phyloP scores from a whole-genome alignment of 2,329 filamentous ascomycete species.

The Pestalotiopsis sp. region DNA sequence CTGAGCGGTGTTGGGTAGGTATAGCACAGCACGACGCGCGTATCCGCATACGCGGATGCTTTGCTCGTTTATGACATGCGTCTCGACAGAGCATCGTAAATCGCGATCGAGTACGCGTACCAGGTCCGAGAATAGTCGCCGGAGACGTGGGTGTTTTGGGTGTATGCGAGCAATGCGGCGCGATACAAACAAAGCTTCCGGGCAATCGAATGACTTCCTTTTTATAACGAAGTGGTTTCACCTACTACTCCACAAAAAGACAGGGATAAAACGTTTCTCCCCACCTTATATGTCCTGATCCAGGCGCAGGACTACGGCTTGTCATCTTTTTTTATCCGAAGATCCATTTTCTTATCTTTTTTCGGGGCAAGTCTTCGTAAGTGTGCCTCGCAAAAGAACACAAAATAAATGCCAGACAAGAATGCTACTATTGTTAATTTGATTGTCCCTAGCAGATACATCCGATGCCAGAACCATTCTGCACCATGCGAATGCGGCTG shows the following conservation, averaged over 20 bases:
- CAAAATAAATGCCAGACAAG: not conserved
- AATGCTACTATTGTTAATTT: constrained; percentile 51
- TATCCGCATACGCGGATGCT: no score
- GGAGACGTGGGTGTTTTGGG: not conserved
- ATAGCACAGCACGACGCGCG: no score
- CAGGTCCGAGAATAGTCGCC: not conserved
- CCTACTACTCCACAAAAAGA: no score
- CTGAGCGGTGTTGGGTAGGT: constrained; percentile 17
- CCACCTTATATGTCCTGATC: no score
- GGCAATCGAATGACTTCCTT: no score
- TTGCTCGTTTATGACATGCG: no score
- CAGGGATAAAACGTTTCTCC: no score
- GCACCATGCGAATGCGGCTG: constrained; percentile 66
- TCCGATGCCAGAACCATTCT: constrained; percentile 62
- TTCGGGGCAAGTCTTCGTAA: no score
- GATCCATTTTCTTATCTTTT: no score
- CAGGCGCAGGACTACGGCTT: no score
- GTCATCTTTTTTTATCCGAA: no score
- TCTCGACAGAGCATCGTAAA: constrained; percentile 15
- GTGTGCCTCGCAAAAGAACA: constrained; percentile 53
- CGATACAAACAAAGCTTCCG: constrained; percentile 30
- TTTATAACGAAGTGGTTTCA: no score
- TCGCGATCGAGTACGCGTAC: constrained; percentile 15
- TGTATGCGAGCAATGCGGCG: not conserved
- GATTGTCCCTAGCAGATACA: constrained; percentile 73